Evolutionary conservation across 768 basidiomycete genomes (phyloP), one percentile per base, ranked within the genome.

Genomic region (Dictyophora rubrovolvata): DNA sequence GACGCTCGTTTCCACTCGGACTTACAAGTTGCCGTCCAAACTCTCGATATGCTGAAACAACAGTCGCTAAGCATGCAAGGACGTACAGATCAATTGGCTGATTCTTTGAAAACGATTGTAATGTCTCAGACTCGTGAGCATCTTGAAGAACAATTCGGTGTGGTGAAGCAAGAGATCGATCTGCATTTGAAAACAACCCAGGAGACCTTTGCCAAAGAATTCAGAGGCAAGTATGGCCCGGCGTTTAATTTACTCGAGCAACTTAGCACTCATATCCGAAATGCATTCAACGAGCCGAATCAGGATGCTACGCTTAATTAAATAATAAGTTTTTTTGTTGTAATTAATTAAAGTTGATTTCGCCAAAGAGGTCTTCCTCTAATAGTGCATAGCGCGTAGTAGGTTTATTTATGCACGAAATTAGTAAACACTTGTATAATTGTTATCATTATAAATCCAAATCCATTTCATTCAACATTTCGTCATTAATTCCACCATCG

Each of bases 401-500:
- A 28, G 28, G 28, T 28, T 28, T 2, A 28, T 28, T 28, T 28
- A 28, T 28, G 28, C 28, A 28, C 28, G 28, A 28, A 28, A 28
- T 28, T n/a, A 18, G n/a, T 20, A 8, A 18, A 33, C 52, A n/a
- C 20, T 14, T 46, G 33, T 18, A 8, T 42, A 5, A 42, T 42
- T n/a, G 10, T 14, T n/a, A 42, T 42, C 11, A 42, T 51, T 47
- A 72, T 50, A 68, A 55, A 36, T 63, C 64, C 55, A 77, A 50
- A 68, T 85, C 81, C 63, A 85, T 68, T 47, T 83, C 81, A 65
- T 80, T 75, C 36, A 88, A 64, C 72, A 82, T 78, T 52, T 72
- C 75, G 64, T 89, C 85, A 22, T 78, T 77, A 58, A 89, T 77
- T 12, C 84, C 87, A 2, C 83, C 85, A 63, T 86, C 82, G 7